phyloP scores from a whole-genome alignment of 768 basidiomycete species.

The Macrolepiota albuminosa region DNA sequence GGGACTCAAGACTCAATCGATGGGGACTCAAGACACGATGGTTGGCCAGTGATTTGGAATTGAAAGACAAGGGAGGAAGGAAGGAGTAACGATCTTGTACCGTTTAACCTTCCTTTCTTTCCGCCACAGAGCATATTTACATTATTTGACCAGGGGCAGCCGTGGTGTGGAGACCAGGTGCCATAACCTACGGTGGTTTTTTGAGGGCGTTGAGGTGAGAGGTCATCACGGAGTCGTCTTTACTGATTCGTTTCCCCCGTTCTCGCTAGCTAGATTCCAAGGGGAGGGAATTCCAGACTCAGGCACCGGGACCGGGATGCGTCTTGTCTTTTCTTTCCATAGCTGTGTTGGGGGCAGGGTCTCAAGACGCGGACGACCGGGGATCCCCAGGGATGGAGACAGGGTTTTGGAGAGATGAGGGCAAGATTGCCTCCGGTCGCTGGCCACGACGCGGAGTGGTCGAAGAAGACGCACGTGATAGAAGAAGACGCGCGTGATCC shows the following conservation, averaged over 20 bases:
- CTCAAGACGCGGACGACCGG: neutral
- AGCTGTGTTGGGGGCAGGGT: neutral
- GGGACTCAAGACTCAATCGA: neutral
- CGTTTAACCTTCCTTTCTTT: neutral
- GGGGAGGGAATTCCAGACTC: neutral
- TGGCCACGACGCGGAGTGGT: slow-evolving; percentile 9
- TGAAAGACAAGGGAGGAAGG: neutral
- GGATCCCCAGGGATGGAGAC: slow-evolving; percentile 4
- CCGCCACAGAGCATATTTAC: neutral
- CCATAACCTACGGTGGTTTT: neutral
- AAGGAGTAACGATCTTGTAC: neutral
- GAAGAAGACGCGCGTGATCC: too few species aligned
- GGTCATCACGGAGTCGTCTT: neutral
- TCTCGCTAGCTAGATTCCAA: neutral
- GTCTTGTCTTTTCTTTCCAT: neutral
- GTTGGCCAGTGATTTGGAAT: too few species aligned
- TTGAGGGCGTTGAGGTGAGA: neutral
- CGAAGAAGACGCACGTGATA: neutral
- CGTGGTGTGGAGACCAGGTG: slow-evolving; percentile 6
- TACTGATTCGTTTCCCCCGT: neutral
- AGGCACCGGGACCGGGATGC: neutral
- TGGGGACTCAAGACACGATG: neutral
- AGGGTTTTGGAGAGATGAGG: neutral
- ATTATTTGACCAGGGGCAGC: neutral
- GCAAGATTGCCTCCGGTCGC: slow-evolving; percentile 9